Evolutionary conservation across 2,329 filamentous ascomycete species (phyloP), one percentile per base, ranked within the genome.

Genomic region (Ilyonectria destructans): DNA sequence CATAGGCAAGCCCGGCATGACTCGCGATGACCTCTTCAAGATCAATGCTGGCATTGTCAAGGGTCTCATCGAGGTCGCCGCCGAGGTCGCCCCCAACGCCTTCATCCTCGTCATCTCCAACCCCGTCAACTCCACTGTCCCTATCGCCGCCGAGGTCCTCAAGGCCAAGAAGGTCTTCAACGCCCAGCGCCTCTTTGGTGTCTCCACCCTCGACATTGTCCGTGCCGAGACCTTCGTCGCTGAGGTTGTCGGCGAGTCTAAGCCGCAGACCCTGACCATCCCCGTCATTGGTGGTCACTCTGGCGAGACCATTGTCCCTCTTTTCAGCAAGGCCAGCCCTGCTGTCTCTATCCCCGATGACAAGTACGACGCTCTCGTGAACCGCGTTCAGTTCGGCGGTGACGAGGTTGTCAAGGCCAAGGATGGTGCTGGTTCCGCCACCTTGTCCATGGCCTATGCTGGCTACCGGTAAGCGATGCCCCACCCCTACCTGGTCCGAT

Each of bases 1-100:
- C 67, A 67, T 73, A 98, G 96, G 96, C 86, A 98, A 98, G 90
- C 96, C 96, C 78, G 96, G 96, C 79, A 99, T 99, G 96, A 98
- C 93, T 84, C 95, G 96, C 86, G 96, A 99, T 79, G 96, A 98
- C 82, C 93, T 99, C 68, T 99, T 99, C 93, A 98, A 98, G 87
- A 97, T 98, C 89, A 99, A 99, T 83, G 96, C 96, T 69, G 94
- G 95, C 78, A 99, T 99, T 80, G 96, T 99, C 80, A 94, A 96
- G 86, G 95, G 94, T 77, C 89, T 99, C 75, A 92, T 97, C 77
- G 93, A 97, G 87, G 91, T 93, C 60, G 90, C 94, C 77, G 95
- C 96, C 77, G 91, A 98, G 81, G 90, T 92, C 80, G 92, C 91
- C 81, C 96, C 96, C 81, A 97, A 98, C 83, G 96, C 96, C 63